phyloP scores from a whole-genome alignment of 2,329 filamentous ascomycete genomes.

The Talaromyces marneffei region DNA sequence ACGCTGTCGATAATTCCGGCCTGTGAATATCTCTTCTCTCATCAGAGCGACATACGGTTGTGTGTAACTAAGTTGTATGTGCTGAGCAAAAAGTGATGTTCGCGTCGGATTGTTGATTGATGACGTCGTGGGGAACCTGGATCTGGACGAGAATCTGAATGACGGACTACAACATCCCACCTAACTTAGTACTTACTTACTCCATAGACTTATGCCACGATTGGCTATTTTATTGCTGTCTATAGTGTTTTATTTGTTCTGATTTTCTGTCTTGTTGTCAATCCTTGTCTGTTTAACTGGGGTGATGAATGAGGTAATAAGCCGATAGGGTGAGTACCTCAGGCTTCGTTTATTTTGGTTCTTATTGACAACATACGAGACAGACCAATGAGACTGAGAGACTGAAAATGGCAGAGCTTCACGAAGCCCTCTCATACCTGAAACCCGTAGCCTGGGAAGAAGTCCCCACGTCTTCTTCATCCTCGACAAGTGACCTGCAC shows the following conservation, averaged over 20 bases:
- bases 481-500: conserved; percentile 43
- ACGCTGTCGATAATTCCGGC: neutral
- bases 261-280: neutral
- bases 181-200: too few relatives aligned
- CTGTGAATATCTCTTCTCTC: neutral
- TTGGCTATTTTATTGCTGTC: neutral
- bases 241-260: neutral
- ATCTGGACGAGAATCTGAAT: neutral
- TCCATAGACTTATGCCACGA: neutral
- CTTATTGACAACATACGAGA: neutral
- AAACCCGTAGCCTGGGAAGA: conserved; percentile 51
- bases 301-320: neutral
- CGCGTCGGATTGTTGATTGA: neutral
- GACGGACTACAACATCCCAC: neutral
- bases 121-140: neutral
- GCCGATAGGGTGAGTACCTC: neutral
- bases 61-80: neutral
- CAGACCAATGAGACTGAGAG: neutral
- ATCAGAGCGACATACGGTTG: neutral
- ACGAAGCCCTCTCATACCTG: conserved; percentile 55
- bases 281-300: neutral
- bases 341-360: neutral
- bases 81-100: too few relatives aligned
- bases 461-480: conserved; percentile 28
- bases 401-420: conserved; percentile 49